Conservation (phyloP, 192 early-diverging fungal genomes). For the Dissophora ornata region DNA sequence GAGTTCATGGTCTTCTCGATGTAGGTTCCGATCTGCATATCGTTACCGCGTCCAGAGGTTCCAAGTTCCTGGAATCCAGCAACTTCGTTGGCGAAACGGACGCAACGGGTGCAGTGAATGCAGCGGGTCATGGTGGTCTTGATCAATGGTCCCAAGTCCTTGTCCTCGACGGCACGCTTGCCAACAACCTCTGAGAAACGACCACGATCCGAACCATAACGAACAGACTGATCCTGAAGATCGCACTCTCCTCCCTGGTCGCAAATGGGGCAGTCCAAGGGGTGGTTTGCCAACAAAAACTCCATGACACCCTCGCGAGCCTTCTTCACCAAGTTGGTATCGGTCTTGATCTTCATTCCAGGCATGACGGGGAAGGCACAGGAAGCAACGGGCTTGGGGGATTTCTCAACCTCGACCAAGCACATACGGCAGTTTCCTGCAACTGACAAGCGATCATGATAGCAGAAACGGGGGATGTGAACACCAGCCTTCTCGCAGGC, state of each 20-base stretch:
- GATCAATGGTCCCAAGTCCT: slow-evolving; percentile 95
- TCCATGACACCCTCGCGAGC: slow-evolving; percentile 94
- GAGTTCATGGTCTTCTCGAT: slow-evolving; percentile 87
- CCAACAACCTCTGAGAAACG: slow-evolving; percentile 85
- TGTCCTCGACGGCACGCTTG: slow-evolving; percentile 98
- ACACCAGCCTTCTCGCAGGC: slow-evolving; percentile 96
- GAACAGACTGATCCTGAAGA: slow-evolving; percentile 97
- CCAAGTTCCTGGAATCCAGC: slow-evolving; percentile 96
- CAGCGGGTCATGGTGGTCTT: slow-evolving; percentile 98
- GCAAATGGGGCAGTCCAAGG: slow-evolving; percentile 98
- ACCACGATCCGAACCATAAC: slow-evolving; percentile 94
- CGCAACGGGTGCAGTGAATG: slow-evolving; percentile 99
- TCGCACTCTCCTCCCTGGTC: slow-evolving; percentile 99
- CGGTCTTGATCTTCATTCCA: slow-evolving; percentile 97
- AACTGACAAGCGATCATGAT: slow-evolving; percentile 84
- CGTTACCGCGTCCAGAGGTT: slow-evolving; percentile 94
- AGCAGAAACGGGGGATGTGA: slow-evolving; percentile 84
- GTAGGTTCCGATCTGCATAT: slow-evolving; percentile 99
- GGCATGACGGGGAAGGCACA: slow-evolving; percentile 98
- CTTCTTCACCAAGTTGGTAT: slow-evolving; percentile 95
- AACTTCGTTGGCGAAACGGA: slow-evolving; percentile 98
- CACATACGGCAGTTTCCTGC: slow-evolving; percentile 99
- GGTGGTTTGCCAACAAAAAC: slow-evolving; percentile 97
- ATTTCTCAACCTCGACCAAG: slow-evolving; percentile 96
- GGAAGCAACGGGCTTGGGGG: slow-evolving; percentile 96